Evolutionary conservation across 441 rosid genomes (phyloP).

Genomic region (Gossypium lobatum): DNA sequence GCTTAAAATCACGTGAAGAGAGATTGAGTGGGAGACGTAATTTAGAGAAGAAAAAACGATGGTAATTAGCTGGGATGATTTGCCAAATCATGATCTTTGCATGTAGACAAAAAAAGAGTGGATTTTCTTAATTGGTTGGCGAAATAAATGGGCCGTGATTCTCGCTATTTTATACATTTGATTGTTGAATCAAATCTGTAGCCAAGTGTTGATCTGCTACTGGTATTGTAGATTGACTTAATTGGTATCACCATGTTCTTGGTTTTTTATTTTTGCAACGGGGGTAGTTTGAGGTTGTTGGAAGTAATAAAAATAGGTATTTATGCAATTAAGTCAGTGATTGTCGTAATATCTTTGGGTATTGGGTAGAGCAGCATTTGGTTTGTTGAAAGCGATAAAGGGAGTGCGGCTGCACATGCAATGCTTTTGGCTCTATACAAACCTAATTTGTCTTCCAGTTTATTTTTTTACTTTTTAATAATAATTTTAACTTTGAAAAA

Average conservation of each 20-base stretch:
- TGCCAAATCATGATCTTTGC: slow-evolving; percentile 7
- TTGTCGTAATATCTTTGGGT: too few species aligned
- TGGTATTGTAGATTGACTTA: not conserved
- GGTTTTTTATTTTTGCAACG: not conserved
- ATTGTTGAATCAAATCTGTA: slow-evolving; percentile 2
- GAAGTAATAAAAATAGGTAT: not conserved
- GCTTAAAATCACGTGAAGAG: not conserved
- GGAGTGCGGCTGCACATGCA: slow-evolving; percentile 17
- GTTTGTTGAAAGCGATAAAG: slow-evolving; percentile 12
- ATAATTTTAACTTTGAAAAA: too few species aligned
- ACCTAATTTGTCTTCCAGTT: slow-evolving; percentile 12
- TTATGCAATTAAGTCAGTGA: not conserved
- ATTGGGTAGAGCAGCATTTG: too few species aligned
- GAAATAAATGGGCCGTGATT: slow-evolving; percentile 30
- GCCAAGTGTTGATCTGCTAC: not conserved
- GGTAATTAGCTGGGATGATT: not conserved
- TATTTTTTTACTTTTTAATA: too few species aligned
- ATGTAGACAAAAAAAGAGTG: slow-evolving; percentile 6
- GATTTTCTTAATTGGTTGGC: slow-evolving; percentile 15
- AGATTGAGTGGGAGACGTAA: not conserved
- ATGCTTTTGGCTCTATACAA: slow-evolving; percentile 18
- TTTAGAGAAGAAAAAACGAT: not conserved
- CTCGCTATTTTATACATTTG: slow-evolving; percentile 5
- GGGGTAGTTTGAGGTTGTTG: not conserved
- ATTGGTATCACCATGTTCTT: not conserved